These are phyloP conservation scores for Saturnispora serradocipensis DNA, from an alignment of 805 yeast species.

Conservation along the genomic window DNA sequence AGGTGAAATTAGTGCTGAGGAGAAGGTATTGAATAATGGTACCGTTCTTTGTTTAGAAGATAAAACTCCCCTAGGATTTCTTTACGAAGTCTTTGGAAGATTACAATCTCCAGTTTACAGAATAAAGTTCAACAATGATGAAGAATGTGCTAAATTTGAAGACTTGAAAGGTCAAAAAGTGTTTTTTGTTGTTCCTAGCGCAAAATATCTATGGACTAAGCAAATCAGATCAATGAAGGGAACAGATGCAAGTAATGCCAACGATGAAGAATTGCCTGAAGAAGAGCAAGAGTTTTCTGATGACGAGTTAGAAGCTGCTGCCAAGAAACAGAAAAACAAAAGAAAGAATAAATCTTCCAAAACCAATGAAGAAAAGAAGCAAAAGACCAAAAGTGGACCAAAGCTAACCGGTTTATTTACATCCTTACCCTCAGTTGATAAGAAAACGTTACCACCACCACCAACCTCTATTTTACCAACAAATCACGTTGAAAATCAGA, in stretches of 20 bases:
- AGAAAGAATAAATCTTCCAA: slow-evolving; percentile 25
- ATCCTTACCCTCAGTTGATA: slow-evolving; percentile 5
- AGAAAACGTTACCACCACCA: background rate
- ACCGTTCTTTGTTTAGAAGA: slow-evolving; percentile 74
- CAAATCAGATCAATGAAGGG: slow-evolving; percentile 66
- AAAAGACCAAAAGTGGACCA: slow-evolving; percentile 6
- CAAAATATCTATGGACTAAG: slow-evolving; percentile 72
- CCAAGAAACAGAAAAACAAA: slow-evolving; percentile 55
- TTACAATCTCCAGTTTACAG: slow-evolving; percentile 75
- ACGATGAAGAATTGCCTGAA: slow-evolving; percentile 89
- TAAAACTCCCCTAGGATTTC: slow-evolving; percentile 58
- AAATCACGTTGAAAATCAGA: background rate
- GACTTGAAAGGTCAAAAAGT: slow-evolving; percentile 47
- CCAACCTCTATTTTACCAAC: background rate
- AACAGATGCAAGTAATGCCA: slow-evolving; percentile 88
- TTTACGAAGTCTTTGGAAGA: slow-evolving; percentile 86
- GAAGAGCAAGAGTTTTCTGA: slow-evolving; percentile 94
- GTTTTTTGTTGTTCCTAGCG: slow-evolving; percentile 70
- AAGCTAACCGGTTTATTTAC: slow-evolving; percentile 9
- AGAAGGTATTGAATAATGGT: slow-evolving; percentile 69
- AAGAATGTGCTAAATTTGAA: slow-evolving; percentile 38
- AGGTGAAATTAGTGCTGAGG: slow-evolving; percentile 75
- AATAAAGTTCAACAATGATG: slow-evolving; percentile 51
- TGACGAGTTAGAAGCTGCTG: slow-evolving; percentile 77
- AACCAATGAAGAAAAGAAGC: slow-evolving; percentile 3